These are phyloP conservation scores for Phylloboletellus chloephorus DNA, from an alignment of 1,284 basidiomycete species.

Conservation along the genomic window DNA sequence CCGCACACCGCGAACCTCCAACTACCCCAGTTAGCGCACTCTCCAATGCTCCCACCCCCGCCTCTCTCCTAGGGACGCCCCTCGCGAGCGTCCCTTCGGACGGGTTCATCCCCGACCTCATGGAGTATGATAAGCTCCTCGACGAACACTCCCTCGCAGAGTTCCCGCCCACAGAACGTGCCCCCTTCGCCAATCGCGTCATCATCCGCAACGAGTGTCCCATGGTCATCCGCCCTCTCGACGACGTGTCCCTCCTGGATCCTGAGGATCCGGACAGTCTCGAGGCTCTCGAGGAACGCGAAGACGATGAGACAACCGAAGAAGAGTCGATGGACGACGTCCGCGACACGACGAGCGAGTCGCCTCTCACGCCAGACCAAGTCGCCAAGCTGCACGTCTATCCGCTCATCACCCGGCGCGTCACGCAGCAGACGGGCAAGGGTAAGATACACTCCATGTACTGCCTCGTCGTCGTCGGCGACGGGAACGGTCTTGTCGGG, in stretches of 20 bases:
- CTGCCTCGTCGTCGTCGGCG: slow-evolving; percentile 75
- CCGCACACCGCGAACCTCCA: slow-evolving; percentile 4
- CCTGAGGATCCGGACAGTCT: slow-evolving; percentile 2
- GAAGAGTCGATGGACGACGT: slow-evolving; percentile 25
- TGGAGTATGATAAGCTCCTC: slow-evolving; percentile 53
- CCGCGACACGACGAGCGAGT: slow-evolving; percentile 20
- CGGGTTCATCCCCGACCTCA: slow-evolving; percentile 49
- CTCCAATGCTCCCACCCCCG: not conserved
- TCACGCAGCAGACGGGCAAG: slow-evolving; percentile 82
- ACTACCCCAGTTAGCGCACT: slow-evolving; percentile 5
- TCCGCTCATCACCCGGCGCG: slow-evolving; percentile 53
- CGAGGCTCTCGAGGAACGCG: slow-evolving; percentile 11
- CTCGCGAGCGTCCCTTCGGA: slow-evolving; percentile 23
- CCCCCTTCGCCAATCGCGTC: slow-evolving; percentile 53
- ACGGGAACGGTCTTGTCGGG: slow-evolving; percentile 85
- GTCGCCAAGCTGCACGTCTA: slow-evolving; percentile 47
- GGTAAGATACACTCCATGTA: slow-evolving; percentile 72
- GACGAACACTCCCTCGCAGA: slow-evolving; percentile 52
- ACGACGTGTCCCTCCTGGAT: slow-evolving; percentile 14
- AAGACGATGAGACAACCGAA: slow-evolving; percentile 14
- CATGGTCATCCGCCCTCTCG: slow-evolving; percentile 27
- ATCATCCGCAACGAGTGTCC: slow-evolving; percentile 56
- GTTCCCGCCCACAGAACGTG: slow-evolving; percentile 46
- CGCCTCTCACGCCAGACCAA: slow-evolving; percentile 21
- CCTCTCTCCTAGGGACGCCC: slow-evolving; percentile 15